A percentile compares a stretch with the other conserved stretches of the same genome.
Conservation (phyloP, 192 early-diverging fungal genomes). For the Mortierella alpina region DNA sequence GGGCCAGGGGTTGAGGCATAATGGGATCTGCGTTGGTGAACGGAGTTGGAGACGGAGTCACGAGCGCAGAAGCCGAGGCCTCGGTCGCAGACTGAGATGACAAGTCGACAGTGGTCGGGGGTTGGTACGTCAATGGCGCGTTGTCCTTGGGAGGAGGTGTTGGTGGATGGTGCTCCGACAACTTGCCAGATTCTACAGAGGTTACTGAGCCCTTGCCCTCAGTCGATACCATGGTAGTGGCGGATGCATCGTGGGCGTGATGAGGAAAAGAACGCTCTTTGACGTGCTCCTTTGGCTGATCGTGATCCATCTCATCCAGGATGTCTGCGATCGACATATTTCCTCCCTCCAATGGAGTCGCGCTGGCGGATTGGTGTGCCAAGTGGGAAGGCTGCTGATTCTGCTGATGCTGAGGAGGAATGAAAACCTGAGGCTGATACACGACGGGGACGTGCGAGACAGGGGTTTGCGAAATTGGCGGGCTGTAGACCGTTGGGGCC, state of each 20-base stretch:
- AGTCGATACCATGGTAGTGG: constrained; percentile 10
- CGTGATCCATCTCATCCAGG: constrained; percentile 9
- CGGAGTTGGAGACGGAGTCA: background rate
- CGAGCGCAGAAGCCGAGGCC: background rate
- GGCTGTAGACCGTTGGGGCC: constrained; percentile 8
- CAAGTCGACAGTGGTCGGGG: background rate
- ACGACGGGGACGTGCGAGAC: constrained; percentile 6
- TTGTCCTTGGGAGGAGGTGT: constrained; percentile 41
- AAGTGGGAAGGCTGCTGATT: background rate
- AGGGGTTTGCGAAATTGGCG: background rate
- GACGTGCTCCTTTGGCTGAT: background rate
- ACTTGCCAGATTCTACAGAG: constrained; percentile 19
- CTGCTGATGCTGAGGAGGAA: background rate
- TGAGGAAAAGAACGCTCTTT: constrained; percentile 2
- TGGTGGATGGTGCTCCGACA: constrained; percentile 16
- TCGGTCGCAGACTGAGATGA: background rate
- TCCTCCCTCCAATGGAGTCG: background rate
- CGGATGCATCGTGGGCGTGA: constrained; percentile 27
- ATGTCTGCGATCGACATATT: constrained; percentile 21
- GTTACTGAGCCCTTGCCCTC: constrained; percentile 34
- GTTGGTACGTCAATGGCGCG: constrained; percentile 18
- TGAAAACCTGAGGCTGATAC: constrained; percentile 15
- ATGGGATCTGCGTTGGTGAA: constrained; percentile 11
- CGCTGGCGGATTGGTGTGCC: background rate
- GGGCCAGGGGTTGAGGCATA: constrained; percentile 21